Evolutionary conservation across 345 rosid species (phyloP).

Genomic region (Salix dunnii): DNA sequence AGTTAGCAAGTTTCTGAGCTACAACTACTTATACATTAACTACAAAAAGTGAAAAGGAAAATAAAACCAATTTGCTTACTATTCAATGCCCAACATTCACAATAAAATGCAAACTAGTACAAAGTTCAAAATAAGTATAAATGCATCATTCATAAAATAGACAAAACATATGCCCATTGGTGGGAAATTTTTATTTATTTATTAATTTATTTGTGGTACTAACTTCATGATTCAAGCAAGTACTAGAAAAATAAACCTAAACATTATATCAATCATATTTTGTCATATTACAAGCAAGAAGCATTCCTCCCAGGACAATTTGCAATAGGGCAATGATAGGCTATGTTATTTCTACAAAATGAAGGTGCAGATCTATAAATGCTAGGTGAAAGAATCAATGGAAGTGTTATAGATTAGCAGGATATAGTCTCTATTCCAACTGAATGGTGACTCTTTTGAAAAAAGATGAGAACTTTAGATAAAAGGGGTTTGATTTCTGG

Average conservation of each 20-base stretch:
- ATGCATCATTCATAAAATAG: background rate
- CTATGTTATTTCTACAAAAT: conserved; percentile 9
- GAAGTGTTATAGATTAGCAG: conserved; percentile 12
- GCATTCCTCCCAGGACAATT: conserved; percentile 1
- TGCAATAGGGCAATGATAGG: conserved; percentile 10
- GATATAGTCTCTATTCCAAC: conserved; percentile 87
- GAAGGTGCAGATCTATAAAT: conserved; percentile 21
- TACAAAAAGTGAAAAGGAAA: background rate
- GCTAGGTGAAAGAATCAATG: conserved; percentile 6
- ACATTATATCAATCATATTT: conserved; percentile 12
- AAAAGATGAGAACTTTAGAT: conserved; percentile 85
- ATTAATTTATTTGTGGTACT: background rate
- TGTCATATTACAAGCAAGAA: conserved; percentile 21
- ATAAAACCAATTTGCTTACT: background rate
- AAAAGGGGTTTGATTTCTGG: conserved; percentile 64
- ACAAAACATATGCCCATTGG: conserved; percentile 3
- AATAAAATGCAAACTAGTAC: background rate
- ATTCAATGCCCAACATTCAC: background rate
- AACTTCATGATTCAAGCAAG: conserved; percentile 10
- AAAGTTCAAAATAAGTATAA: background rate
- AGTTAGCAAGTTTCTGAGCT: background rate
- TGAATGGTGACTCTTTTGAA: conserved; percentile 82
- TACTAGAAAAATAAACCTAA: conserved; percentile 14
- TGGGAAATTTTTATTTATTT: background rate
- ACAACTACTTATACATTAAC: background rate